Base-by-base conservation (phyloP, 2,329 filamentous ascomycete genomes). In the Zalaria sp. region DNA sequence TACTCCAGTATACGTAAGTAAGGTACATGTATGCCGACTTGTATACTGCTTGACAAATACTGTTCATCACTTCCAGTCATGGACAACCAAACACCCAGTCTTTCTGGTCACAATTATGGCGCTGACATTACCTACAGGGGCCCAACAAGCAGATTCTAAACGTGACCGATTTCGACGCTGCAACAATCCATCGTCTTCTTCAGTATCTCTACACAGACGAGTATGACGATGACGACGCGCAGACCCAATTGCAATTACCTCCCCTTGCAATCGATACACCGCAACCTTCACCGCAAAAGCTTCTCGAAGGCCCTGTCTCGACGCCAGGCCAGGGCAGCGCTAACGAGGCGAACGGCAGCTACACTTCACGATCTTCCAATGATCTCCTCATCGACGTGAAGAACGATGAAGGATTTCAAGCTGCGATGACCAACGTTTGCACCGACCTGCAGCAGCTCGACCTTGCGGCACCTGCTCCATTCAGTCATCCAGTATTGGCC, bases 141-240 rank as follows among this genome's bases (percentile, higher is more conserved):
- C 18, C 18, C 18, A 26, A 31, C 27, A 32, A 26, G 25, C 32
- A 38, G 8, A 40, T 43, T 18, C 25, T 43, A 2, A n/a, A 35
- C 5, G n/a, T 43, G 5, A 40, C 31, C 5, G 18, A 11, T 4
- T 42, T 28, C 25, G 37, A 41, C n/a, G 26, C 43, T 2, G n/a
- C 25, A 9, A 39, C 43, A 2, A 18, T 45, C 9, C 37, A 45
- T 25, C 43, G 43, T 25, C 4, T 42, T 10, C 8, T 45, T 27
- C 28, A 43, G 26, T 45, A 35, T 37, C n/a, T 27, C 4, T 45
- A 45, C 25, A 36, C 37, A 3, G 9, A 29, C 3, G 40, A 45
- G 25, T 45, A 45, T 35, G 11, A 38, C 9, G 31, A 36, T 11
- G 38, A 40, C 10, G 38, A 40, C 6, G 18, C 25, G 3, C 11